Conservation (phyloP, 305 asterid species). For the Rubia occidens region DNA sequence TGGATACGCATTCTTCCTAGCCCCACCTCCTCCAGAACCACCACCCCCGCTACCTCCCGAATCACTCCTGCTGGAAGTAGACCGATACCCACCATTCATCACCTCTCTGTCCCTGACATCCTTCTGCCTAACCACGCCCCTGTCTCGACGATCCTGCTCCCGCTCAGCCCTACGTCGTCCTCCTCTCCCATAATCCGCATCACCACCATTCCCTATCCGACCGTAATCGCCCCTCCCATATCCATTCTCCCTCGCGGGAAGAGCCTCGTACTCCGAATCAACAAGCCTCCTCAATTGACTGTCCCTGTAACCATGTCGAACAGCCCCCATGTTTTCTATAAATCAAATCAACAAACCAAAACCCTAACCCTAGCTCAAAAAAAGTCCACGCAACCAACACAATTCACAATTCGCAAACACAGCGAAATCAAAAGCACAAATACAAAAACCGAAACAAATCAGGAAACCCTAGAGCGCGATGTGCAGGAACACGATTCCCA, state of each 20-base stretch:
- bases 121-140: slow-evolving; percentile 44
- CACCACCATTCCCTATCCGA: slow-evolving; percentile 30
- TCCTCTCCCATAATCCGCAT: slow-evolving; percentile 19
- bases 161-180: slow-evolving; percentile 16
- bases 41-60: slow-evolving; percentile 32
- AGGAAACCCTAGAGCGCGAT: neutral
- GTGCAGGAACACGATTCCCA: neutral
- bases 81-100: slow-evolving; percentile 33
- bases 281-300: slow-evolving; percentile 54
- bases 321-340: slow-evolving; percentile 50
- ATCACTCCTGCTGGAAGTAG: slow-evolving; percentile 43
- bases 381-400: slow-evolving; percentile 9
- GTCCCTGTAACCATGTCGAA: slow-evolving; percentile 60
- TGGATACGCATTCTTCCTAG: slow-evolving; percentile 26
- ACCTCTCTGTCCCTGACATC: slow-evolving; percentile 43
- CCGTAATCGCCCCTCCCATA: slow-evolving; percentile 41
- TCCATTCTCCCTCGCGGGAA: slow-evolving; percentile 37
- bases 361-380: slow-evolving; percentile 17
- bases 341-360: neutral
- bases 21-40: slow-evolving; percentile 25
- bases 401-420: slow-evolving; percentile 1
- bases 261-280: slow-evolving; percentile 39
- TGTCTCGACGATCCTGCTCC: slow-evolving; percentile 22
- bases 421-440: slow-evolving; percentile 6
- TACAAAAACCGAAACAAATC: neutral